These are phyloP conservation scores for Poteriospumella lacustris DNA, from an alignment of 108 stramenopile genomes.

Conservation along the genomic window DNA sequence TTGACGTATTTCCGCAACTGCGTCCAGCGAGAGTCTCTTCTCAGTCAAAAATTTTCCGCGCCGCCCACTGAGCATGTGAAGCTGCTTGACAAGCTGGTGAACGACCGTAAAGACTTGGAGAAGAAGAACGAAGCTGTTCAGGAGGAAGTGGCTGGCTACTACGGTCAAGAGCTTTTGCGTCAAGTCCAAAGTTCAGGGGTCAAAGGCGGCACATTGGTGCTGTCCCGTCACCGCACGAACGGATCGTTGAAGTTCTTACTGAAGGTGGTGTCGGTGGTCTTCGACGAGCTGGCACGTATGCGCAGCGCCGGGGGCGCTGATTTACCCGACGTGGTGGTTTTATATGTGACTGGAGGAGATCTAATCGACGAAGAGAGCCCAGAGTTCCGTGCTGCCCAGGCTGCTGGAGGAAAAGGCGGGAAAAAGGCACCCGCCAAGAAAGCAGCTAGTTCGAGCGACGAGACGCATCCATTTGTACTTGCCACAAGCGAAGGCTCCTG, in stretches of 20 bases:
- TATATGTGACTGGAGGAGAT: background rate
- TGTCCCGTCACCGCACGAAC: background rate
- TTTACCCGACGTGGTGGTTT: background rate
- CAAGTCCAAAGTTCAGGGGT: background rate
- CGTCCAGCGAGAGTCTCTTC: background rate
- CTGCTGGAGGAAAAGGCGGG: background rate
- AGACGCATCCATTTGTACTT: background rate
- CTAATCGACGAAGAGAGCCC: background rate
- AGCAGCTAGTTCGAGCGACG: background rate
- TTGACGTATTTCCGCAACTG: slow-evolving; percentile 4
- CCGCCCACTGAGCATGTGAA: slow-evolving; percentile 3
- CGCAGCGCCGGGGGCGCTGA: background rate
- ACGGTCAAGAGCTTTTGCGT: background rate
- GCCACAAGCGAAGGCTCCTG: background rate
- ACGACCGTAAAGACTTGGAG: background rate
- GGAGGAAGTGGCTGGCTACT: slow-evolving; percentile 1
- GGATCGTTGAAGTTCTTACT: background rate
- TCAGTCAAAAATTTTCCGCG: background rate
- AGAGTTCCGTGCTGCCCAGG: background rate
- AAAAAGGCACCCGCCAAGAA: background rate
- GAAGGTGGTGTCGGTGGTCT: background rate
- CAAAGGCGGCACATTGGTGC: background rate
- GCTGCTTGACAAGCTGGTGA: slow-evolving; percentile 16
- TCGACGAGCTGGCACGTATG: background rate
- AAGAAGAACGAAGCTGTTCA: background rate